Base-by-base conservation (phyloP, 2,329 filamentous ascomycete species). In the Clonostachys chloroleuca region DNA sequence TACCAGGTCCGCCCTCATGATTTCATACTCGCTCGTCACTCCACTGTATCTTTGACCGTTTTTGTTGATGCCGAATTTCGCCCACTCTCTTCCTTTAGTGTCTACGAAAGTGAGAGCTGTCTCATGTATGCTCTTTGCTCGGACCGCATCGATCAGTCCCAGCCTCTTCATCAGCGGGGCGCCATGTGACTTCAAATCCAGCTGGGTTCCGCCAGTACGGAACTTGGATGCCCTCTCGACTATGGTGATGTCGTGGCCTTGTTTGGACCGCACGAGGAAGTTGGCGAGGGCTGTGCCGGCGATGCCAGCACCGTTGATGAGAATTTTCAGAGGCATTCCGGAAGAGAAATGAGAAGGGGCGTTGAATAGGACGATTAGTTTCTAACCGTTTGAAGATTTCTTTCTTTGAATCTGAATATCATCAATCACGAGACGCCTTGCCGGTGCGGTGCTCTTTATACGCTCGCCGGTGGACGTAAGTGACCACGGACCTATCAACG, bases 1-100 rank as follows among this genome's bases (percentile, higher is more conserved):
- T 5, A 72, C 70, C n/a, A 84, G 55, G 45, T 81, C 75, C 1
- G 75, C 78, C 9, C 80, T 67, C 69, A 84, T 76, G 43, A 84
- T 76, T 62, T 84, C 81, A 49, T 70, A 81, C 47, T 84, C 80
- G 49, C 70, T 74, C 1, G 74, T 78, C 24, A 80, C 59, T 9
- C 60, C 62, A 54, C 78, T 73, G 34, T 52, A 55, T 39, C 61
- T 60, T 34, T 65, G 52, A 2, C 63, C 67, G 0, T 65, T 59
- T 35, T 58, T 57, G 33, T 69, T 72, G 2, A 58, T 63, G 2
- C 64, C 59, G 42, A 76, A 66, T 16, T 57, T 68, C 5, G 67
- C 74, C 14, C 61, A 57, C 4, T 59, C 55, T 5, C 56, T 60
- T n/a, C 70, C 69, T 4, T 57, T 51, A 3, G 56, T 57, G 47